Evolutionary conservation across 768 basidiomycete species (phyloP).

Genomic region (Lentinula sp.): DNA sequence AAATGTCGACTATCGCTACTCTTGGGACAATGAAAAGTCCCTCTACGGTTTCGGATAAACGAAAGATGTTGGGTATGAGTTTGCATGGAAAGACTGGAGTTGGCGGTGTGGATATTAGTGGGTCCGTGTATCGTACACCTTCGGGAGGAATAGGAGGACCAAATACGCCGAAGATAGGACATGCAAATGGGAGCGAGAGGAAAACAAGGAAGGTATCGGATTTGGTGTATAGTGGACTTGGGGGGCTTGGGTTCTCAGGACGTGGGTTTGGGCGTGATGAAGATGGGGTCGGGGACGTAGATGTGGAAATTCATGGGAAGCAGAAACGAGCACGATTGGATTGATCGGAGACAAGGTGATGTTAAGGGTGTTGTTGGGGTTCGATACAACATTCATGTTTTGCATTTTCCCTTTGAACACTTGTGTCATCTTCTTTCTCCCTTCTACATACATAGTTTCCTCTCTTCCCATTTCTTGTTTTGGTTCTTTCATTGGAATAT

Average conservation of each 20-base stretch:
- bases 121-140: not conserved
- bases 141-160: not conserved
- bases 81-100: not conserved
- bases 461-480: not conserved
- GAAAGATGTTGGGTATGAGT: constrained; percentile 3
- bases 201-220: constrained; percentile 2
- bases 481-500: not conserved
- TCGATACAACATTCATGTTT: too few relatives aligned
- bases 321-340: not conserved
- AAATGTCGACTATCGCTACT: not conserved
- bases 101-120: not conserved
- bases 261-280: not conserved
- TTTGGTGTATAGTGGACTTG: not conserved
- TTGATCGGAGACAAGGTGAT: not conserved
- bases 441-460: too few relatives aligned
- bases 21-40: not conserved
- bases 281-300: not conserved
- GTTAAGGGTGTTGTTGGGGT: not conserved
- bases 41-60: not conserved
- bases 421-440: too few relatives aligned
- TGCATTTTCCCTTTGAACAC: too few relatives aligned
- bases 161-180: not conserved
- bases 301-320: not conserved
- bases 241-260: not conserved
- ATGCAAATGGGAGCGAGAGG: not conserved